Evolutionary conservation across 23 red algal genomes (phyloP).

Genomic region (Gracilaria caudata): DNA sequence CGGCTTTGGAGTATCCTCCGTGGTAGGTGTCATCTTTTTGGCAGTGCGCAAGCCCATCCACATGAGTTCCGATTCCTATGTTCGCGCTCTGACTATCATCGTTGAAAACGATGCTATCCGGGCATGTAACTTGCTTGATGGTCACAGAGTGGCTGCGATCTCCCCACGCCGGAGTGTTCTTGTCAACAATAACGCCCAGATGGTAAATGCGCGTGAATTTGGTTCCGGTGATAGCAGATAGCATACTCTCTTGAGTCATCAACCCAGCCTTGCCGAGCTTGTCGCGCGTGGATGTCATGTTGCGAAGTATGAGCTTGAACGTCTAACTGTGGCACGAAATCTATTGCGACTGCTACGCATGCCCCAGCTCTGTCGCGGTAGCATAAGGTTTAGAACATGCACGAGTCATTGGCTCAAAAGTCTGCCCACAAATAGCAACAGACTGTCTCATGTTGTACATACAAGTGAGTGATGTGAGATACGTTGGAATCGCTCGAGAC

Average conservation of each 20-base stretch:
- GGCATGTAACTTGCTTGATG: neutral
- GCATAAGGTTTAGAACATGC: no score
- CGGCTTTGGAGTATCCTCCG: neutral
- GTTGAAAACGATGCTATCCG: neutral
- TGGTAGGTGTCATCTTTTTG: neutral
- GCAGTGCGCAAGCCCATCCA: neutral
- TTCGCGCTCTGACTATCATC: neutral
- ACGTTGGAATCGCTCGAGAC: no score
- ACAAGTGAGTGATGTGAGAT: no score
- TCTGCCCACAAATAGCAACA: no score
- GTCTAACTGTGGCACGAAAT: neutral
- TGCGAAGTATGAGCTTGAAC: neutral
- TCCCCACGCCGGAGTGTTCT: neutral
- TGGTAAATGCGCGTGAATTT: neutral
- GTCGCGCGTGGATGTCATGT: neutral
- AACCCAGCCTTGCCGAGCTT: neutral
- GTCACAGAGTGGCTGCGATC: neutral
- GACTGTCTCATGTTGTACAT: no score
- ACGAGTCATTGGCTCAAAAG: no score
- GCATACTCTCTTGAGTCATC: neutral
- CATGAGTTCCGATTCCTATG: conserved; percentile 12
- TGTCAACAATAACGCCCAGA: neutral
- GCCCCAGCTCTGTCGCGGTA: no score
- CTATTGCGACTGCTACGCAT: no score
- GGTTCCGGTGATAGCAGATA: neutral